Evolutionary conservation across 1,284 basidiomycete species (phyloP), one percentile per base, ranked within the genome.

Genomic region (Taiwanofungus camphoratus): DNA sequence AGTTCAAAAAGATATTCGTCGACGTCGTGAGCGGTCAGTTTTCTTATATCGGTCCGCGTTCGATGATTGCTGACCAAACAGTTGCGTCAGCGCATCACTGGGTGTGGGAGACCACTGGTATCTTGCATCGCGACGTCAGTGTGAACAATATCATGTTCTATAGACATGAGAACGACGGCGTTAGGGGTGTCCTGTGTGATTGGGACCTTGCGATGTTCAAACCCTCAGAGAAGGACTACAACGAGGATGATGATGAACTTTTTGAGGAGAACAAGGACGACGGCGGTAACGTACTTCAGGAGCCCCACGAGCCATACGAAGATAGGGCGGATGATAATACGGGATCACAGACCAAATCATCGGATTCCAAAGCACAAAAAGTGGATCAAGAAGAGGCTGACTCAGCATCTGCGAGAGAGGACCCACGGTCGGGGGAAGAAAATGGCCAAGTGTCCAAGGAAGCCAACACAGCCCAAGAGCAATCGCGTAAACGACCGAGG

Each of bases 121-220:
- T 46, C 21, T 41, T 51, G 18, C 59, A n/a, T 44, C 50, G 54
- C 11, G 61, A 64, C 37, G 40, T 63, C 31, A 62, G 56, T 39
- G 53, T 51, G 15, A 51, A 40, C 26, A 64, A 61, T 42, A 44
- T 65, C 19, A 64, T 65, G 60, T 51, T 53, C 33, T 44, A 52
- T 22, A 27, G 26, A 13, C 39, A 39, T 7, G 23, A 26, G 23
- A 27, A 27, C 1, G 41, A 38, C 4, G 11, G 38, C 5, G 42
- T 50, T 6, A 38, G 39, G 3, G 59, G 61, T 1, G 44, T 64
- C 8, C 46, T 65, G 15, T 56, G 49, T 29, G 62, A 61, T 42
- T 60, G 48, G 43, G 61, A 61, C 57, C n/a, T n/a, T 15, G 42
- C 24, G 22, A 42, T 8, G 13, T 39, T n/a, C 11, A 2, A 33